Conservation (phyloP, 306 rosid species). For the Rosa chinensis region DNA sequence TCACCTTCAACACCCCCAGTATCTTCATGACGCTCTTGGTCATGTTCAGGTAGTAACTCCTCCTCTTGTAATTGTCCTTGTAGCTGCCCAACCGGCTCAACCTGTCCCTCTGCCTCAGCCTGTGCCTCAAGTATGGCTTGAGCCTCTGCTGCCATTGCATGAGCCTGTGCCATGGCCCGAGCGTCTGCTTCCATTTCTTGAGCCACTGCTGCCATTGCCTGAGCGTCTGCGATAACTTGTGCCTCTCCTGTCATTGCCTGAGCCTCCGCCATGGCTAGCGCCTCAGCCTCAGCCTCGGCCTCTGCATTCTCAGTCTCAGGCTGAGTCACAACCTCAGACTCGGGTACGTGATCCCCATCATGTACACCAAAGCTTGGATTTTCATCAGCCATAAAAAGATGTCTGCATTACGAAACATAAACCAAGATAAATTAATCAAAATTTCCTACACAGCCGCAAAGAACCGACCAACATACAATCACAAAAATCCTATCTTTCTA, state of each 20-base stretch:
- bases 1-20: constrained; percentile 55
- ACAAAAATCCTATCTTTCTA: background rate
- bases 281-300: background rate
- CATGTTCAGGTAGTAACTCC: constrained; percentile 1
- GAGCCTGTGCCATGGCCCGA: constrained; percentile 18
- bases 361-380: constrained; percentile 31
- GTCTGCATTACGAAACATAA: constrained; percentile 24
- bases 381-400: constrained; percentile 59
- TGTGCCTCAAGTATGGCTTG: constrained; percentile 11
- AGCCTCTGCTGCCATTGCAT: constrained; percentile 11
- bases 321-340: background rate
- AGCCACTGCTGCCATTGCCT: background rate
- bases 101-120: constrained; percentile 19
- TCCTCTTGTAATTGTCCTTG: constrained; percentile 3
- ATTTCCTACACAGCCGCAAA: background rate
- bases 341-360: constrained; percentile 36
- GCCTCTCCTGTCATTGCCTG: background rate
- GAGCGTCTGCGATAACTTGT: background rate
- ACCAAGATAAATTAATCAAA: background rate
- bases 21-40: constrained; percentile 46
- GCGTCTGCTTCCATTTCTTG: constrained; percentile 15
- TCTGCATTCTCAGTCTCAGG: background rate
- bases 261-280: background rate
- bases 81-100: background rate
- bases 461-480: background rate